These are phyloP conservation scores for Solanum sparsipilum DNA, from an alignment of 257 asterid genomes.

Conservation along the genomic window DNA sequence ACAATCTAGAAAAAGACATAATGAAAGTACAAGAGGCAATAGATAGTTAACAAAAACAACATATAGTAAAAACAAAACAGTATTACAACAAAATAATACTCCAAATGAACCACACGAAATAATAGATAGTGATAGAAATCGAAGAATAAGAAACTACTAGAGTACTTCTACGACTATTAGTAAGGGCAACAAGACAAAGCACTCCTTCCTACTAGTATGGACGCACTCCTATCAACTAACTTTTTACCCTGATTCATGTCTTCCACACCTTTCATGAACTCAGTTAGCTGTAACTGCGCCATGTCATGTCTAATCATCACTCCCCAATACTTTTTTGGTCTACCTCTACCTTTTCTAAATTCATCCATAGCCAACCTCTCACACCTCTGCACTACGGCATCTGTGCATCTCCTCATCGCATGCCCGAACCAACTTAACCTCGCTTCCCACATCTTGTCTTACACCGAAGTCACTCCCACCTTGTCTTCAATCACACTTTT, in stretches of 20 bases:
- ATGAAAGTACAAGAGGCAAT: not conserved
- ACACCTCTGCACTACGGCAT: not conserved
- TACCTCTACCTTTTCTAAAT: not conserved
- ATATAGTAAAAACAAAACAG: not conserved
- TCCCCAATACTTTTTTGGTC: not conserved
- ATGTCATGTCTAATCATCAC: not conserved
- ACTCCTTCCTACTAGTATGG: not conserved
- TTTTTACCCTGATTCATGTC: not conserved
- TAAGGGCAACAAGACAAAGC: not conserved
- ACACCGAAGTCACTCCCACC: not conserved
- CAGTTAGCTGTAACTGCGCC: not conserved
- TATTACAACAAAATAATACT: not conserved
- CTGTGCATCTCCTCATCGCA: not conserved
- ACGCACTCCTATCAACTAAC: not conserved
- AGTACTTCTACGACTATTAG: not conserved
- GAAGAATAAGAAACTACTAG: not conserved
- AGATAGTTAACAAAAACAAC: not conserved
- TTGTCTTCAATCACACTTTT: not conserved
- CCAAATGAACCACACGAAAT: not conserved
- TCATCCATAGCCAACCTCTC: not conserved
- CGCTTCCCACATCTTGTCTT: not conserved
- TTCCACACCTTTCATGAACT: no score
- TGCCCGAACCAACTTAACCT: not conserved
- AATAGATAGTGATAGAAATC: not conserved
- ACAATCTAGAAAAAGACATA: not conserved